Evolutionary conservation across 1,284 basidiomycete species (phyloP), one percentile per base, ranked within the genome.

Genomic region (Wolfiporia cocos): DNA sequence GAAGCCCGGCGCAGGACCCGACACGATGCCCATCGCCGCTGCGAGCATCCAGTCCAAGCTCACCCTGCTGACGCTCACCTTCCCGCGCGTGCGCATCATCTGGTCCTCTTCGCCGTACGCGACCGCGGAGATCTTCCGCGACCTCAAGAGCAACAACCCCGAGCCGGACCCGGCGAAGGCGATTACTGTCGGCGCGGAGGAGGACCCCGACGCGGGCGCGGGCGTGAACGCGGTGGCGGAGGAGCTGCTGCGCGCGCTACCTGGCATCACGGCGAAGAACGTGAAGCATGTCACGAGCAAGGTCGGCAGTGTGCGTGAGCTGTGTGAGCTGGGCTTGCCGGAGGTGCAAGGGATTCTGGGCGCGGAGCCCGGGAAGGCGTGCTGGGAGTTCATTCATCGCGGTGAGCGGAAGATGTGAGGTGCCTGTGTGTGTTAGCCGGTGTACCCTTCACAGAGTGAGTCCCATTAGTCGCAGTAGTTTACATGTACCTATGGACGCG

Each of bases 31-130:
- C 0, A 60, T 66, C 10, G 64, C 68, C 1, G 58, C 58, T 3
- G 61, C 67, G 20, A 67, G 78, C 37, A 71, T 95, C 12, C 93
- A 97, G 63, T 81, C 90, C 18, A 97, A 97, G 58, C 77, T 99
- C 23, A 90, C 91, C 17, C 74, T 99, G 11, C 78, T 99, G 2
- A 86, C 88, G 0, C 75, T 96, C 9, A 76, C 88, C 10, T 99
- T 98, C 59, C 93, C 93, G 0, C 83, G 90, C 15, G 69, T 99
- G 2, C 82, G 92, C 23, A 87, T 98, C 56, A 88, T 99, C 55
- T 99, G 96, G 96, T 95, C 92, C 0, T 92, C 92, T 2, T 97
- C 93, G 1, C 92, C 96, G 0, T 91, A 91, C 55, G 86, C 91
- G 20, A 94, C 92, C 0, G 79, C 92, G 0, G 86, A 93, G 49